Evolutionary conservation across 768 basidiomycete species (phyloP), one percentile per base, ranked within the genome.

Genomic region (Obba rivulosa): DNA sequence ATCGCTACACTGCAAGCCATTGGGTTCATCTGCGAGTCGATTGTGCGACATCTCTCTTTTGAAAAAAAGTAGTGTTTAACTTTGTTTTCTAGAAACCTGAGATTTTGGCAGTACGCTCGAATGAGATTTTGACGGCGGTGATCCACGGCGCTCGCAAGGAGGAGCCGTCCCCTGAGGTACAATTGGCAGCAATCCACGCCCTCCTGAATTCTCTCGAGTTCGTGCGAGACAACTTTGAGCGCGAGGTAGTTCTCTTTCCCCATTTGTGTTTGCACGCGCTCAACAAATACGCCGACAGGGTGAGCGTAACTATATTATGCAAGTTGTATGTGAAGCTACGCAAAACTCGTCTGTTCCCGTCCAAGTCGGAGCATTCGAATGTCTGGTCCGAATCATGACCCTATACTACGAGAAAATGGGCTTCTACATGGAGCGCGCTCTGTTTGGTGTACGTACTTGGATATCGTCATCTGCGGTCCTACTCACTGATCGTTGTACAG

Each of bases 281-380:
- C 16, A 14, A 40, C 9, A 8, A 31, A 45, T 21, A 42, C 36
- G 20, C 38, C 37, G 8, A 11, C 61, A 98, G 92, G 96, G 96
- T 57, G 96, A 99, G 68, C 83, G 96, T 41, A 99, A 98, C 70
- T 98, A 96, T 72, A 98, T 99, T 68, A 99, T 99, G 96, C 96
- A 99, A 72, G 93, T 98, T 37, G 90, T 98, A 16, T 99, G 96
- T 64, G 96, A 98, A 63, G 95, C 95, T 0, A 98, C 96, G 0
- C 96, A 98, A 66, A 93, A 85, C 57, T 51, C 77, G 1, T 68
- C 82, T 2, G 80, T 87, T 2, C 67, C 76, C 31, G 93, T 98
- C 31, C 95, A 98, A 72, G 87, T 96, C n/a, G 91, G 84, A 24
- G 87, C 96, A 4, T 99, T 96, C 60, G 93, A 96, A 64, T 92